A percentile compares a stretch with the other conserved stretches of the same genome.
Evolutionary conservation across 2,329 filamentous ascomycete genomes (phyloP).

Genomic region (Fusarium vanettenii): DNA sequence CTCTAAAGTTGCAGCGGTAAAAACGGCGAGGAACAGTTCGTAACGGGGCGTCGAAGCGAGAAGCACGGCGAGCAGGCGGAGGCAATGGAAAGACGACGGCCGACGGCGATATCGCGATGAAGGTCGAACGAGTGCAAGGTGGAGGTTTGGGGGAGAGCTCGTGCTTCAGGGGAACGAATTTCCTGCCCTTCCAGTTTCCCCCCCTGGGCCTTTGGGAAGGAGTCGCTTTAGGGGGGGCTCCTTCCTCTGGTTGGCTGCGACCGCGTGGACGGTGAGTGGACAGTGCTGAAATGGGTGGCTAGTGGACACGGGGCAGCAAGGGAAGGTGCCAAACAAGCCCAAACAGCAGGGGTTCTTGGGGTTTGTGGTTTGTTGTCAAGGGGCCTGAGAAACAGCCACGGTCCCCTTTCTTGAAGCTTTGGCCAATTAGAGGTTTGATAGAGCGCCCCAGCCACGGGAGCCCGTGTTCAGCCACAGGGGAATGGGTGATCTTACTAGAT

Average conservation of each 20-base stretch:
- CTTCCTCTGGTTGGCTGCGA: conserved; percentile 46
- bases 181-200: conserved; percentile 42
- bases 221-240: conserved; percentile 39
- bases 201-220: conserved; percentile 36
- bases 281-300: conserved; percentile 37
- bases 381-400: conserved; percentile 32
- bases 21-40: conserved; percentile 10
- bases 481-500: conserved; percentile 27
- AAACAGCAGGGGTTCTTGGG: conserved; percentile 21
- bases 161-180: conserved; percentile 53
- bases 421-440: conserved; percentile 14
- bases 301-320: conserved; percentile 45
- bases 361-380: conserved; percentile 23
- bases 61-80: conserved; percentile 32
- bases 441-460: conserved; percentile 25
- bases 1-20: conserved; percentile 11
- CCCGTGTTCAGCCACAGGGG: conserved; percentile 26
- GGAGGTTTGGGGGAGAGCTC: conserved; percentile 45
- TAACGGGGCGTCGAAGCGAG: conserved; percentile 15
- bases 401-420: conserved; percentile 36
- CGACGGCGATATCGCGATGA: conserved; percentile 41
- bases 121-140: conserved; percentile 45
- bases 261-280: conserved; percentile 40
- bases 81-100: conserved; percentile 35
- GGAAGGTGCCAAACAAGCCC: conserved; percentile 38